Evolutionary conservation across 2,329 filamentous ascomycete species (phyloP), one percentile per base, ranked within the genome.

Genomic region (Paramyrothecium roridum): DNA sequence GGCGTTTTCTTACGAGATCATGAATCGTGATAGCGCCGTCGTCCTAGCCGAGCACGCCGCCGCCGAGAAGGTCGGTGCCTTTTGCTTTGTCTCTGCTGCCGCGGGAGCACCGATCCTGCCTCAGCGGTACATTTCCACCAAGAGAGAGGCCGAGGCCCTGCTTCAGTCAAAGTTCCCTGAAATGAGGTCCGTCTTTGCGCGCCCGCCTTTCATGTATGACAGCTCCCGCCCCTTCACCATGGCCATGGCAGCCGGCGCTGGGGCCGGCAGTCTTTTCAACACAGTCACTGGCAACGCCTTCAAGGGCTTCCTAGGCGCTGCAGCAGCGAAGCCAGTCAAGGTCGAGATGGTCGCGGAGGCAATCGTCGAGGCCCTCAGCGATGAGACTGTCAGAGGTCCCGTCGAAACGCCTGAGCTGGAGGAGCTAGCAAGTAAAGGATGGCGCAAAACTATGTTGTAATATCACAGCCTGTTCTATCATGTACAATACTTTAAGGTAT

Each of bases 11-110:
- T 99, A 99, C 76, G 95, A 98, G 77, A 81, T 92, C 57, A 97
- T 99, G 91, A 99, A 99, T 76, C 84, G 95, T 55, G 93, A 98
- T 75, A 85, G 79, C 76, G 93, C 93, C 50, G 85, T 98, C 58
- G 83, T 88, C 54, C 81, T 97, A 16, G 95, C 93, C 16, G 85
- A 88, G 66, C 90, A 93, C 69, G 86, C 92, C 2, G 80, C 81
- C 23, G 76, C 76, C 34, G 83, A 85, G 57, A 80, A 84, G 37
- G 87, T 88, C 16, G 75, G 80, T 19, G 84, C 86, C 0, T 97
- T 96, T 69, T 85, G 88, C 57, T 98, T 91, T 77, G 88, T 99
- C 58, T 96, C 92, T 37, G 95, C 95, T 2, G 90, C 91, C 0
- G 91, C 82, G 1, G 93, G 91, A 3, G 90, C 92, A 1, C 93